Conservation (phyloP, 176 grass and related monocot genomes). For the Oryza longistaminata region DNA sequence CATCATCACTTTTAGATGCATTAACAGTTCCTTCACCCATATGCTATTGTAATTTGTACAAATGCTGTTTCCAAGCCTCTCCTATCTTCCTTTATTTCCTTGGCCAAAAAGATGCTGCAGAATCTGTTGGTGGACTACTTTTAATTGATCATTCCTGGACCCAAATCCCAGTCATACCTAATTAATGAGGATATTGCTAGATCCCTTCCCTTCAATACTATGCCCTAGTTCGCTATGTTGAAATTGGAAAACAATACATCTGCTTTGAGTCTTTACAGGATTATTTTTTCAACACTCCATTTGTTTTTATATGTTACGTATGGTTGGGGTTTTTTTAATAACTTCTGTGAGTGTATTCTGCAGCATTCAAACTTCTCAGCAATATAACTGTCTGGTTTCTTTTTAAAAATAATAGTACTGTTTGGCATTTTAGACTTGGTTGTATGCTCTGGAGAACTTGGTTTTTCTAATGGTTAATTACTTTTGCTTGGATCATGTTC, state of each 20-base stretch:
- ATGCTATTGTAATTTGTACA: background rate
- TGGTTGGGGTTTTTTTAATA: background rate
- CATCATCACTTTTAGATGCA: background rate
- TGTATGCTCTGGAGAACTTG: background rate
- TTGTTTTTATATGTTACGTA: background rate
- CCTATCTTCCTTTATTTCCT: background rate
- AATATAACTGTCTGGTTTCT: background rate
- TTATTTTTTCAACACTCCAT: background rate
- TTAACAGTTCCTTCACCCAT: background rate
- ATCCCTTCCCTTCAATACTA: background rate
- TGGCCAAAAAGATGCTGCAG: conserved; percentile 5
- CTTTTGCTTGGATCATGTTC: background rate
- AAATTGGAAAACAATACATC: background rate
- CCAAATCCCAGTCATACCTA: background rate
- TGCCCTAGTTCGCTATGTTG: background rate
- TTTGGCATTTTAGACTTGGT: background rate
- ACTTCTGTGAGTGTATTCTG: background rate
- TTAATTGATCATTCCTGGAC: background rate
- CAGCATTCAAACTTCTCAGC: background rate
- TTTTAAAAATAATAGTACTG: background rate
- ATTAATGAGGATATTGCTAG: background rate
- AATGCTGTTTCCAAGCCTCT: background rate
- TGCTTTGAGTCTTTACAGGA: background rate
- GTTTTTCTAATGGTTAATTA: background rate
- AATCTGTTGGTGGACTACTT: background rate